Evolutionary conservation across 768 basidiomycete species (phyloP), one percentile per base, ranked within the genome.

Genomic region (Boletus sensibilis): DNA sequence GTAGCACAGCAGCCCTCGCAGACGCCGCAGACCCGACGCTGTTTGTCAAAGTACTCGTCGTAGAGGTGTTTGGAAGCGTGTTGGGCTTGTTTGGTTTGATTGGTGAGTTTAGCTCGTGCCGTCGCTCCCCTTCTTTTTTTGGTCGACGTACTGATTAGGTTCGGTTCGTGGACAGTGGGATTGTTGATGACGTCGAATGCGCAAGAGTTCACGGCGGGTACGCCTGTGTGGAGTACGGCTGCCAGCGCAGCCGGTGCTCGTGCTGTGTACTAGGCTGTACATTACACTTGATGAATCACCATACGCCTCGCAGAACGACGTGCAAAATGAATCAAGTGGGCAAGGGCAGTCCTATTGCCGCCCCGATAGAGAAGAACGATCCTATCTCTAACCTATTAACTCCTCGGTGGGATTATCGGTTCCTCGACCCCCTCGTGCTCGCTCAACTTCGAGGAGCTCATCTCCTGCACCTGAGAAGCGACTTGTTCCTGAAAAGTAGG

Each of bases 41-140:
- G 34, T 98, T 99, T 62, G 94, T 98, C 73, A 98, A 96, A 74
- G 92, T 98, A 58, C 84, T 99, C 50, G 87, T 99, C 53, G 91
- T 99, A 0, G 97, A 98, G 68, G 94, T 97, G 40, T 93, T 95
- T 69, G 89, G 87, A 51, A 90, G 89, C 66, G 93, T 97, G 53
- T 74, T 97, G 70, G 95, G 95, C 6, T 75, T 98, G 45, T 98
- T 96, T 68, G 95, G 94, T 20, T 76, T 96, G 60, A 97, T 96
- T 63, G 90, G 93, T 94, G 61, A 57, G 90, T 81, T 18, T 35
- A 13, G 8, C 55, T 38, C 1, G 2, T 13, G 1, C 11, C n/a
- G n/a, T 55, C 11, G 2, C 13, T 1, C 18, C 12, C 12, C 3
- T 1, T 5, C 9, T 5, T 37, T 5, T n/a, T 29, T 27, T 2